These are phyloP conservation scores for Rhipidocladum racemiflorum DNA, from an alignment of 176 grass and related monocot species.

Conservation along the genomic window DNA sequence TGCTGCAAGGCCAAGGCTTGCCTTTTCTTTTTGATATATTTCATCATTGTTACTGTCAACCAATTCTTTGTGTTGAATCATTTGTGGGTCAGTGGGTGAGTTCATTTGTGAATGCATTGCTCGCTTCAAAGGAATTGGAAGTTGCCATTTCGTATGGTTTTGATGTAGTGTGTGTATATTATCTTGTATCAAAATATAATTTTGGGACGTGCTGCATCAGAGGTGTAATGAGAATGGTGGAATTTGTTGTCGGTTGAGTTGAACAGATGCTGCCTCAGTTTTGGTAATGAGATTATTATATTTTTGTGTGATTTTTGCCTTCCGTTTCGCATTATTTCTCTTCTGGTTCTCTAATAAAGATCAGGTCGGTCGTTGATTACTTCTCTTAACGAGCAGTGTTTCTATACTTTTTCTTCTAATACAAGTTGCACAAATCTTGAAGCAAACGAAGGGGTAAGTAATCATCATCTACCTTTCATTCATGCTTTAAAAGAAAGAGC, in stretches of 20 bases:
- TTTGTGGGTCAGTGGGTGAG: slow-evolving; percentile 39
- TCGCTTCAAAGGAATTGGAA: slow-evolving; percentile 31
- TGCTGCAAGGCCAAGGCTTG: slow-evolving; percentile 15
- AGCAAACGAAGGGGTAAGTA: no score
- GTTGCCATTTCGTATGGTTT: slow-evolving; percentile 39
- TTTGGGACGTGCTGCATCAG: slow-evolving; percentile 35
- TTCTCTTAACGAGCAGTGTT: no score
- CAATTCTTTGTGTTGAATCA: slow-evolving; percentile 60
- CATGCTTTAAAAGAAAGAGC: no score
- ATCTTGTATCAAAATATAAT: slow-evolving; percentile 42
- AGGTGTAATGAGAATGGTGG: slow-evolving; percentile 23
- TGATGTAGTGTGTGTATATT: slow-evolving; percentile 68
- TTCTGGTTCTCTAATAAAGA: background rate
- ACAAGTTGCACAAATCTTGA: no score
- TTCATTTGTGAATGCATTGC: slow-evolving; percentile 54
- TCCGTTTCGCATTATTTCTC: background rate
- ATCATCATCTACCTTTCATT: no score
- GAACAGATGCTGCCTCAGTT: slow-evolving; percentile 42
- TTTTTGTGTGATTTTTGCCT: background rate
- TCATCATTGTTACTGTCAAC: slow-evolving; percentile 38
- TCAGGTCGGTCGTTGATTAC: background rate
- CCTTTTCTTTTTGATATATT: slow-evolving; percentile 39
- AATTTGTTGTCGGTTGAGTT: slow-evolving; percentile 32
- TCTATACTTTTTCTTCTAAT: no score
- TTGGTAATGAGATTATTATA: slow-evolving; percentile 46